Base-by-base conservation (phyloP, 345 rosid genomes). In the Ailanthus altissimus region DNA sequence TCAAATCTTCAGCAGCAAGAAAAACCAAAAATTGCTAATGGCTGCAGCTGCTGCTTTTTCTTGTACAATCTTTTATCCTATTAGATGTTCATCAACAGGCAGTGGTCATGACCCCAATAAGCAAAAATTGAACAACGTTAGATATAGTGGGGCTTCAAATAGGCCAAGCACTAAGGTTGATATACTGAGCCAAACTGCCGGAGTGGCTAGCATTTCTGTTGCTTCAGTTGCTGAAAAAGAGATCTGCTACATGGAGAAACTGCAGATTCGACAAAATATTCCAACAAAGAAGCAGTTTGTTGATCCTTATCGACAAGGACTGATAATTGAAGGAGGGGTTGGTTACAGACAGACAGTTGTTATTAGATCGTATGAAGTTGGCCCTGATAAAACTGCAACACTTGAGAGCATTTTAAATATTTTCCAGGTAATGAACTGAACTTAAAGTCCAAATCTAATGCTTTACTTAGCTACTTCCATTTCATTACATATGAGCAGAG, bases 341-440 rank as follows among this genome's bases (percentile, higher is more conserved):
- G 91, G 87, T 1, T 89, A 89, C 65, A 82, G 83, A 49, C 95
- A 91, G 83, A 91, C 89, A 0, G 78, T 91, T 42, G 93, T 85
- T 18, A 79, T 89, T 15, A 82, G 95, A 47, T 88, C 95, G 4
- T 89, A 88, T 68, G 95, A 89, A 82, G 95, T 89, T 46, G 95
- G 95, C 18, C 79, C 90, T 71, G 90, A 89, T 70, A 89, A 85
- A 79, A 91, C 90, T 58, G 81, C 86, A 0, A 89, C 91, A 0
- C 78, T 89, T 14, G 93, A 91, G 67, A 88, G 87, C 86, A 79
- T 91, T 67, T 82, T 89, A 36, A 84, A 89, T 79, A 90, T 91
- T 75, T 82, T 89, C 62, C 93, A 89, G 95, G 95, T 86, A 3
- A 81, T 1, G 15, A 20, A 63, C 14, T 26, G 5, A 72, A 25